A percentile compares a stretch with the other conserved stretches of the same genome.
Conservation (phyloP, 2,329 filamentous ascomycete genomes). For the Dactylonectria estremocensis region DNA sequence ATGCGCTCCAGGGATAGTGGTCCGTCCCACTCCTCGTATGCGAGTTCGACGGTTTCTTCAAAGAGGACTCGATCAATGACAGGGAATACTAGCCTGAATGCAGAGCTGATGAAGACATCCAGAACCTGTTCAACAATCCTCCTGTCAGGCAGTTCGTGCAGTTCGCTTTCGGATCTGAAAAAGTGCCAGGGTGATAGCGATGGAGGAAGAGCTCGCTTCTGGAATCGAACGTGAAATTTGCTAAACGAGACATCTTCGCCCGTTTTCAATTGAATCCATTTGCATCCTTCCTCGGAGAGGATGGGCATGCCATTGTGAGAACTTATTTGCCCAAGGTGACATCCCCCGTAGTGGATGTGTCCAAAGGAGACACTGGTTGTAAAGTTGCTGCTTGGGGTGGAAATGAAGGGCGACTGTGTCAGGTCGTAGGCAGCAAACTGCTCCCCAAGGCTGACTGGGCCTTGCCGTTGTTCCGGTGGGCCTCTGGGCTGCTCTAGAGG, state of each 20-base stretch:
- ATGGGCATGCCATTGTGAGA: background rate
- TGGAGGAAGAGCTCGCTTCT: slow-evolving; percentile 9
- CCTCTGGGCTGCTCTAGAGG: too few species aligned
- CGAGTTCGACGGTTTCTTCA: slow-evolving; percentile 59
- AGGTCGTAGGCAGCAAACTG: background rate
- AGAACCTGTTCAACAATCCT: slow-evolving; percentile 47
- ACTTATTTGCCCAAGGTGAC: slow-evolving; percentile 2
- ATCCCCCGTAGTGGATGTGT: slow-evolving; percentile 26
- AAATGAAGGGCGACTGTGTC: background rate
- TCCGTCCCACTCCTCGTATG: slow-evolving; percentile 55
- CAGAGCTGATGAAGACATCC: slow-evolving; percentile 44
- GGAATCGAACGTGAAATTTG: background rate
- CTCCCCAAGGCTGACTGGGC: background rate
- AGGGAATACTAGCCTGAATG: slow-evolving; percentile 64
- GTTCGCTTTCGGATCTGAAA: slow-evolving; percentile 11
- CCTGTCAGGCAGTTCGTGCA: slow-evolving; percentile 43
- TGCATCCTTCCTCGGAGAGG: background rate
- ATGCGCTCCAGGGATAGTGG: slow-evolving; percentile 46
- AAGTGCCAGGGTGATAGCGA: slow-evolving; percentile 10
- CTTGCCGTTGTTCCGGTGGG: too few species aligned
- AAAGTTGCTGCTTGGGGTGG: background rate
- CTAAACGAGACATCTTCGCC: background rate
- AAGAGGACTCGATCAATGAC: slow-evolving; percentile 64
- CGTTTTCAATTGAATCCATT: background rate
- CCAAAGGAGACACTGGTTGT: slow-evolving; percentile 11